Evolutionary conservation across 768 basidiomycete genomes (phyloP).

Genomic region (Pleurotus tuber-regium): DNA sequence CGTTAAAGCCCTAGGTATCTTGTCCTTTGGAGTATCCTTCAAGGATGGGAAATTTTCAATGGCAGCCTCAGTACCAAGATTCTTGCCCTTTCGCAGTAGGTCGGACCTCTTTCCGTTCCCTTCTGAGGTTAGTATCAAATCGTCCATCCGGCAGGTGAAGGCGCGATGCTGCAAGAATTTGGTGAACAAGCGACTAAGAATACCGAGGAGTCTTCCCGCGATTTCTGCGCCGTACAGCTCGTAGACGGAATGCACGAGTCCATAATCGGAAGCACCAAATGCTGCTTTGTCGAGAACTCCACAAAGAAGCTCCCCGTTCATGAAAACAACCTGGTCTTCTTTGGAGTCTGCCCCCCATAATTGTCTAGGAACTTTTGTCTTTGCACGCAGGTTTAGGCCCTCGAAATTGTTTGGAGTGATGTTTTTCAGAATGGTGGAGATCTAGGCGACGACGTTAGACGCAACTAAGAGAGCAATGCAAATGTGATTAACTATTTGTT

Average conservation of each 20-base stretch:
- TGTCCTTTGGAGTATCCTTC: conserved; percentile 41
- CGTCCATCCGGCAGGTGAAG: conserved; percentile 99
- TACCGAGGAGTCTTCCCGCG: conserved; percentile 89
- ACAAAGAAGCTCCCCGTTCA: conserved; percentile 90
- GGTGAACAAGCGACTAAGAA: conserved; percentile 92
- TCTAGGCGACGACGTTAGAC: conserved; percentile 43
- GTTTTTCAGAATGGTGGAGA: conserved; percentile 92
- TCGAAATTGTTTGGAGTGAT: conserved; percentile 77
- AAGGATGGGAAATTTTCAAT: conserved; percentile 89
- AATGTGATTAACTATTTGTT: conserved; percentile 77
- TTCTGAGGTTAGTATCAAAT: conserved; percentile 82
- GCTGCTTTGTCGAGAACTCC: conserved; percentile 97
- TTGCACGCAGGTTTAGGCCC: conserved; percentile 82
- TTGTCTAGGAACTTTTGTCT: conserved; percentile 85
- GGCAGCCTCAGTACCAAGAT: conserved; percentile 83
- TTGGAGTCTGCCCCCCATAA: conserved; percentile 81
- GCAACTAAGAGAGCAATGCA: not conserved
- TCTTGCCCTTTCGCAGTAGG: conserved; percentile 63
- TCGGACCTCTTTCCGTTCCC: conserved; percentile 71
- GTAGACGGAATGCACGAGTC: conserved; percentile 95
- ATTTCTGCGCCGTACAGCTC: conserved; percentile 90
- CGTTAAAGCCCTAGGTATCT: conserved; percentile 56
- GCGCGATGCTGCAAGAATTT: conserved; percentile 96
- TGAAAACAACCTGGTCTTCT: conserved; percentile 86
- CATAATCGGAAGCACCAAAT: conserved; percentile 94